These are phyloP conservation scores for Phytophthora brassicae DNA, from an alignment of 352 stramenopile genomes.

Conservation along the genomic window DNA sequence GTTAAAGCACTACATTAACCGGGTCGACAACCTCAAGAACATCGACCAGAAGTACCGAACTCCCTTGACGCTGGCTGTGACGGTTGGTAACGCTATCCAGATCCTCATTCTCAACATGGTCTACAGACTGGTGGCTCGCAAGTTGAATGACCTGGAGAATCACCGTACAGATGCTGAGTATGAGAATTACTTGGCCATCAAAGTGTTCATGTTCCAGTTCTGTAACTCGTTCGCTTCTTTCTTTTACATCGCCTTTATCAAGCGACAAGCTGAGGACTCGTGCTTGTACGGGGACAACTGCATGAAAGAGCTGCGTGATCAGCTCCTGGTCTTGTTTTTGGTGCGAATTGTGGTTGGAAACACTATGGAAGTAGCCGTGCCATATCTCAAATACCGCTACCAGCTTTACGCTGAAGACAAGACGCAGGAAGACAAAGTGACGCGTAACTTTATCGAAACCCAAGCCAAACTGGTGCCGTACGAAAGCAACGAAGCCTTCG, in stretches of 20 bases:
- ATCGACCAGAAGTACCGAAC: slow-evolving; percentile 39
- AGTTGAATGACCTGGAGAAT: slow-evolving; percentile 94
- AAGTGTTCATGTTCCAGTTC: slow-evolving; percentile 98
- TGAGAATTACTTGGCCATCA: slow-evolving; percentile 93
- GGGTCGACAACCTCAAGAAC: slow-evolving; percentile 28
- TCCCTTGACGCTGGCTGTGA: slow-evolving; percentile 39
- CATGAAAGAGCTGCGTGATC: slow-evolving; percentile 85
- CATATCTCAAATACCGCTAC: slow-evolving; percentile 68
- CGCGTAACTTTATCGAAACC: slow-evolving; percentile 69
- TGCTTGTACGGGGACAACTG: slow-evolving; percentile 77
- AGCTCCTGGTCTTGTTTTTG: slow-evolving; percentile 90
- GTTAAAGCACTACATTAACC: slow-evolving; percentile 70
- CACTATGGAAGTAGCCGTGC: slow-evolving; percentile 78
- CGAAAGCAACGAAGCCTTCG: slow-evolving; percentile 69
- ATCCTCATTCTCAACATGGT: slow-evolving; percentile 93
- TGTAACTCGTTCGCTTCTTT: slow-evolving; percentile 95
- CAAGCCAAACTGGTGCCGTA: slow-evolving; percentile 74
- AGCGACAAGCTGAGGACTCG: slow-evolving; percentile 41
- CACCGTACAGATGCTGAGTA: slow-evolving; percentile 88
- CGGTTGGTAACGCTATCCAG: slow-evolving; percentile 75
- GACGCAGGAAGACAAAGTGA: slow-evolving; percentile 23
- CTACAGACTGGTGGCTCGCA: slow-evolving; percentile 88
- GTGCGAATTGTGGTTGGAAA: slow-evolving; percentile 91
- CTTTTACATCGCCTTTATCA: slow-evolving; percentile 92
- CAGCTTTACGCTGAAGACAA: slow-evolving; percentile 42